Percentiles rank a stretch among this genome's conserved stretches.
phyloP scores from a whole-genome alignment of 169 alveolate species.

The Eimeria sp. region DNA sequence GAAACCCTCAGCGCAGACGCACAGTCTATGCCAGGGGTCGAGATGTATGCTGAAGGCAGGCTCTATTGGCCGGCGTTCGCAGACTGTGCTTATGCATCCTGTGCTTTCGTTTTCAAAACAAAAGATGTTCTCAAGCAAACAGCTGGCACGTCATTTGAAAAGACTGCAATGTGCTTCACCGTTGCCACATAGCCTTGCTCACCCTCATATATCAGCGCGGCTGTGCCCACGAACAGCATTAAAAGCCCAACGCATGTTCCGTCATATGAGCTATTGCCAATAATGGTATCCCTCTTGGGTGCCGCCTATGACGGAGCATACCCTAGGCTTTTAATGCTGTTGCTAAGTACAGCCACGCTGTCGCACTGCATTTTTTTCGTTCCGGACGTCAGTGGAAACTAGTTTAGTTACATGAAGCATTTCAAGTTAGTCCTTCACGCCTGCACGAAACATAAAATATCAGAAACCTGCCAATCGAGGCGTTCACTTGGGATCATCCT shows the following conservation, averaged over 20 bases:
- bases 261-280: not conserved
- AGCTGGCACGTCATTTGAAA: not conserved
- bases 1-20: not conserved
- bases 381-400: not conserved
- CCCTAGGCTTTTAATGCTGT: not conserved
- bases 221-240: not conserved
- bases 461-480: not conserved
- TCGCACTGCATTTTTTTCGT: not conserved
- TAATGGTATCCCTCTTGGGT: not conserved
- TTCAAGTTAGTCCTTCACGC: too few species aligned
- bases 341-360: not conserved
- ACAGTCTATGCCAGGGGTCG: not conserved
- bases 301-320: not conserved
- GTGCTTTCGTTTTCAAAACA: not conserved
- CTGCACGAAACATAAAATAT: too few species aligned
- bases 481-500: not conserved
- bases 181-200: not conserved
- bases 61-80: not conserved
- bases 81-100: not conserved
- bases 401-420: too few species aligned
- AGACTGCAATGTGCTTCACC: not conserved
- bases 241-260: not conserved
- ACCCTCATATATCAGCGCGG: not conserved
- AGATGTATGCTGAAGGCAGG: not conserved
- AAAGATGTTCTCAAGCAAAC: not conserved